phyloP scores from a whole-genome alignment of 2,329 filamentous ascomycete genomes.

The Paracamarosporium sp. region DNA sequence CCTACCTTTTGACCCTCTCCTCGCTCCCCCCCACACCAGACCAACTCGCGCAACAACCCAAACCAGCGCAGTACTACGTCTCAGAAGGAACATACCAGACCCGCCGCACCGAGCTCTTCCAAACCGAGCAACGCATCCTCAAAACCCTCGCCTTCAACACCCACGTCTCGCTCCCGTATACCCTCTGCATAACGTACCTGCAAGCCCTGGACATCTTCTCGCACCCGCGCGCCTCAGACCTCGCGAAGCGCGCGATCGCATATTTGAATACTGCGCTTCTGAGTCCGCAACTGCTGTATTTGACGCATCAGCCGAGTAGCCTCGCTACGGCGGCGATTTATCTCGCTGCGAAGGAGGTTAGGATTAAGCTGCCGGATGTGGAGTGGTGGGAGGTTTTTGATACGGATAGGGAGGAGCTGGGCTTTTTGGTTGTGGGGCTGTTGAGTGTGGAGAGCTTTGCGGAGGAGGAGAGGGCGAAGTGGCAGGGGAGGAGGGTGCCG shows the following conservation, averaged over 20 bases:
- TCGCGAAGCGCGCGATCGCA: slow-evolving; percentile 72
- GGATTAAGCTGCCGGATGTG: slow-evolving; percentile 78
- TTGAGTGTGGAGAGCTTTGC: slow-evolving; percentile 78
- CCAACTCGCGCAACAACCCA: slow-evolving; percentile 25
- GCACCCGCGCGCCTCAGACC: slow-evolving; percentile 51
- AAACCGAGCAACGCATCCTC: slow-evolving; percentile 79
- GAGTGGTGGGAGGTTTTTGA: slow-evolving; percentile 99
- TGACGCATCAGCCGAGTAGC: slow-evolving; percentile 88
- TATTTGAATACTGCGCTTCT: slow-evolving; percentile 87
- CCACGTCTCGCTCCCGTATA: slow-evolving; percentile 84
- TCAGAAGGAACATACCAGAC: slow-evolving; percentile 75
- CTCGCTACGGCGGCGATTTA: slow-evolving; percentile 91
- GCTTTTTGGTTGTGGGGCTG: slow-evolving; percentile 88
- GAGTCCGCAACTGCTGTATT: slow-evolving; percentile 85
- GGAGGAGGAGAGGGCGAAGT: slow-evolving; percentile 63
- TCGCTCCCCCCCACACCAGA: slow-evolving; percentile 61
- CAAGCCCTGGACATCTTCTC: slow-evolving; percentile 79
- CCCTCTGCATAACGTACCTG: slow-evolving; percentile 88
- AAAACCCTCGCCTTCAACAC: slow-evolving; percentile 80
- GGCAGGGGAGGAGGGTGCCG: slow-evolving; percentile 60
- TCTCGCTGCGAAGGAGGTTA: slow-evolving; percentile 79
- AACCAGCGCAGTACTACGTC: slow-evolving; percentile 60
- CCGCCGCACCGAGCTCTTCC: slow-evolving; percentile 69
- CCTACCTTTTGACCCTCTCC: slow-evolving; percentile 73
- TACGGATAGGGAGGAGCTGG: slow-evolving; percentile 90